Conservation (phyloP, 257 asterid genomes). For the Nicotiana attenuata region DNA sequence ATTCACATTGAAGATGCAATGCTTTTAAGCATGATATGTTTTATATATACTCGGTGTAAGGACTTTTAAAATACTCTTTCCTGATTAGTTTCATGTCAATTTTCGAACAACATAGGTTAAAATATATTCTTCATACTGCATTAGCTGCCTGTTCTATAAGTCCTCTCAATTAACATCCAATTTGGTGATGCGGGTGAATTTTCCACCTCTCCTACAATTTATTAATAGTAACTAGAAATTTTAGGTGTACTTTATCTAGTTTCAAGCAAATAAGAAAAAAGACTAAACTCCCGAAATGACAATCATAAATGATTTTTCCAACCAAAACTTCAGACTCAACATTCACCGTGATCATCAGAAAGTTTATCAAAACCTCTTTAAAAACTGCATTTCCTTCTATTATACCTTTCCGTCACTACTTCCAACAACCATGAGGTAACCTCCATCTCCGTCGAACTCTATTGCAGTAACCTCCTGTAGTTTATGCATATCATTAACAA, state of each 20-base stretch:
- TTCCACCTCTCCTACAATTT: too few relatives aligned
- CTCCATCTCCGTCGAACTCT: slow-evolving; percentile 79
- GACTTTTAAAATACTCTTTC: background rate
- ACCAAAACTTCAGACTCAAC: background rate
- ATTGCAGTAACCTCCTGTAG: slow-evolving; percentile 82
- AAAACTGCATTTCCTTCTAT: background rate
- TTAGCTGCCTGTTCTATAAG: background rate
- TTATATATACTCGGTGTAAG: background rate
- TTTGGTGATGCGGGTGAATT: background rate
- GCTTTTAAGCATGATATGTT: background rate
- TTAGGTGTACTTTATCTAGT: background rate
- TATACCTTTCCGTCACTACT: slow-evolving; percentile 90
- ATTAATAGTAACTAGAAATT: background rate
- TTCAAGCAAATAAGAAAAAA: background rate
- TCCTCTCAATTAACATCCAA: background rate
- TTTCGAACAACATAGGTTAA: background rate
- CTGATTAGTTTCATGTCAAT: background rate
- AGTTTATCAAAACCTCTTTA: background rate
- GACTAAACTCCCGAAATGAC: background rate
- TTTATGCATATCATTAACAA: background rate
- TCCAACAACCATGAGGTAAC: slow-evolving; percentile 85
- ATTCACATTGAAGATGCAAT: background rate
- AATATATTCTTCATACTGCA: background rate
- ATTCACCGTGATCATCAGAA: background rate
- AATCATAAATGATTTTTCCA: background rate